Base-by-base conservation (phyloP, 208 protist genomes). In the Trypanosoma scelopori region DNA sequence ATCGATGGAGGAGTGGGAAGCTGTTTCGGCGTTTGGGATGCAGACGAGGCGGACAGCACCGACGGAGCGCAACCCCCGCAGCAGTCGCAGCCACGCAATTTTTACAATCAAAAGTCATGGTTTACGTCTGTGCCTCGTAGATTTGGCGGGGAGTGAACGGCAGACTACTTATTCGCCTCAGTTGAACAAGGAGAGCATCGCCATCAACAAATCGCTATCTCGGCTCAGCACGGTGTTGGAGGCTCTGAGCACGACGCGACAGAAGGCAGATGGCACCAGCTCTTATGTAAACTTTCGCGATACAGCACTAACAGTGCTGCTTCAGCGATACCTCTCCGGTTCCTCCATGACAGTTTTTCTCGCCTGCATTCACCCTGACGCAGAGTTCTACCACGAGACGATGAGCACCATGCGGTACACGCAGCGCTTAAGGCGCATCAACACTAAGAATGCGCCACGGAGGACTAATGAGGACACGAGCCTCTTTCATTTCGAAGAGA, bases 1-100 rank as follows among this genome's bases (percentile, higher is more conserved):
- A 7, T 77, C 79, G 1, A 46, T 84, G 63, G 70, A 80, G 48
- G 77, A 93, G 74, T 96, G 90, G 90, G 25, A 70, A 11, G 82
- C 77, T 16, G 78, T 91, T 32, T 70, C 84, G 2, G 59, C 50
- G n/a, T 92, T 84, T 69, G 85, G 87, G 43, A 89, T 93, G 90
- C 64, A 69, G 3, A 89, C 85, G 13, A 78, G 90, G 9, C 82
- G 87, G 16, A 96, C 87, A 18, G 80, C 90, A 7, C 70, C 90
- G 18, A 98, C 95, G 11, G 79, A 91, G 49, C 88, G 91, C 65
- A 98, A 98, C 78, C 60, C 78, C 6, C 78, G 81, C 15, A 97
- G 92, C 56, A 97, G 91, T 52, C 82, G 96, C 20, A 97, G 93
- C 59, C 96, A 98, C 66, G 82, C 92, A 47, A 74, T 97, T 65